These are phyloP conservation scores for Linum usitatissimum DNA, from an alignment of 345 rosid species.

Conservation along the genomic window DNA sequence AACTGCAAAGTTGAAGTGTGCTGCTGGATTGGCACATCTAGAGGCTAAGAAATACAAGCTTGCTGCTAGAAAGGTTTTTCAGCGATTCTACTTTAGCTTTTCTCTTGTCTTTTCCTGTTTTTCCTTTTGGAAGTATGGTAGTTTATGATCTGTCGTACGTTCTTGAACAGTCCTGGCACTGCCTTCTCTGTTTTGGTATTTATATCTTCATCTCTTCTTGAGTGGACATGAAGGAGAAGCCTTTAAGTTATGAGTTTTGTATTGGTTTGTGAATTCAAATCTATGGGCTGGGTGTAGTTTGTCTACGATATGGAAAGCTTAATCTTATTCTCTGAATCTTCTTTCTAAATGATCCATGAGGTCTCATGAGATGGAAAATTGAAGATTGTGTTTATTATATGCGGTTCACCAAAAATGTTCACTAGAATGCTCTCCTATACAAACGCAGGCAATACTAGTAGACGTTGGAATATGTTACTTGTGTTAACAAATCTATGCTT, in stretches of 20 bases:
- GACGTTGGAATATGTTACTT: not conserved
- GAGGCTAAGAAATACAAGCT: conserved; percentile 83
- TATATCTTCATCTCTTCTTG: too few species aligned
- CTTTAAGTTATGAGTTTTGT: not conserved
- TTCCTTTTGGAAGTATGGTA: not conserved
- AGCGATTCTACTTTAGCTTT: conserved; percentile 3
- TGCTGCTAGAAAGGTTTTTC: conserved; percentile 91
- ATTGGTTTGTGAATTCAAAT: not conserved
- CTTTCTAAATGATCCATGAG: too few species aligned
- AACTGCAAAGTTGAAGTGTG: conserved; percentile 68
- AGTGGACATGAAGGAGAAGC: not conserved
- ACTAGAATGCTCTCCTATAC: not conserved
- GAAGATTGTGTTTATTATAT: too few species aligned
- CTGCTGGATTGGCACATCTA: conserved; percentile 88
- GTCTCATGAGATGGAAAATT: too few species aligned
- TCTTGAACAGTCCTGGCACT: not conserved
- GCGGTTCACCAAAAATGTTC: not conserved
- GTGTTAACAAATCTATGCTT: not conserved
- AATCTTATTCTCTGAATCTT: too few species aligned
- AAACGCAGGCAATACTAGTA: not conserved
- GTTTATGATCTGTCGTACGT: not conserved
- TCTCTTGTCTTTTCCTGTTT: not conserved
- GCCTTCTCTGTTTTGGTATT: too few species aligned
- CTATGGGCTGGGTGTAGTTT: not conserved
- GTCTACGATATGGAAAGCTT: not conserved